A percentile compares a stretch with the other conserved stretches of the same genome.
These are phyloP conservation scores for Hypoxylon lenormandii DNA, from an alignment of 495 filamentous ascomycete genomes.

Conservation along the genomic window DNA sequence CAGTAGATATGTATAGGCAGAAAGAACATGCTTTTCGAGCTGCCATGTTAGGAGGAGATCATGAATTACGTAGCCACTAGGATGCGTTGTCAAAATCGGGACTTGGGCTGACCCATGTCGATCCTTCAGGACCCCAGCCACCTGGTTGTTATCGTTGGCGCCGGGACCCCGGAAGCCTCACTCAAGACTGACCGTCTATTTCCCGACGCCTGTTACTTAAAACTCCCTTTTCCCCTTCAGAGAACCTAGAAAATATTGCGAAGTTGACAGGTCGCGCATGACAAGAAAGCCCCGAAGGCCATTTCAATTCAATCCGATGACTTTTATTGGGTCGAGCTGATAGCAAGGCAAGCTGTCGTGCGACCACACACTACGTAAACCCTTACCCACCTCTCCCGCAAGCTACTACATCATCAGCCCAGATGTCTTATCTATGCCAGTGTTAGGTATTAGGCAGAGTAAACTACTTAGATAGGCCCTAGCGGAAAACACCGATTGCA, in stretches of 20 bases:
- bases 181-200: background rate
- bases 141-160: background rate
- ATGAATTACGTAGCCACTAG: conserved; percentile 9
- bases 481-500: background rate
- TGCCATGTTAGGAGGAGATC: conserved; percentile 12
- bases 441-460: background rate
- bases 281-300: background rate
- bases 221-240: conserved; percentile 1
- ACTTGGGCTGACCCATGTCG: conserved; percentile 27
- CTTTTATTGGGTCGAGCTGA: conserved; percentile 13
- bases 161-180: background rate
- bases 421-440: conserved; percentile 10
- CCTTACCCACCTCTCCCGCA: conserved; percentile 3
- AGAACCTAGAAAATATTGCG: background rate
- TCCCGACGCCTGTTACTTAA: conserved; percentile 3
- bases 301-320: conserved; percentile 17
- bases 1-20: background rate
- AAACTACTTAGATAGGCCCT: background rate
- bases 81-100: conserved; percentile 40
- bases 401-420: conserved; percentile 15
- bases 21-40: background rate
- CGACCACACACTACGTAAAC: background rate
- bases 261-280: conserved; percentile 17
- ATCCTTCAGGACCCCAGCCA: conserved; percentile 23
- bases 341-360: conserved; percentile 24